phyloP scores from a whole-genome alignment of 805 yeast species.

The Komagataella pastoris region DNA sequence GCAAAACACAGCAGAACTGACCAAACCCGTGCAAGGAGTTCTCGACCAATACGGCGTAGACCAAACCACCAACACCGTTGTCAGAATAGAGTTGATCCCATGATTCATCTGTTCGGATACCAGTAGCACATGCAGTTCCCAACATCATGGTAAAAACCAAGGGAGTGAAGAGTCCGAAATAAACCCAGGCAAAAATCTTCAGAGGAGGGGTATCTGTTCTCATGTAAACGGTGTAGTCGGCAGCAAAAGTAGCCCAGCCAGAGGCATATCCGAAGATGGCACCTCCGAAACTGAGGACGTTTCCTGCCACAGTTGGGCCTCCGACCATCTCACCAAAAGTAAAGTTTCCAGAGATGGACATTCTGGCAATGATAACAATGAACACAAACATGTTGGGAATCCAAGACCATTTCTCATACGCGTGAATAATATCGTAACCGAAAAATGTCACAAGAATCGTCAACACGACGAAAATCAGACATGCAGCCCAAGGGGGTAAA shows the following conservation, averaged over 20 bases:
- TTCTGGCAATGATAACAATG: conserved; percentile 66
- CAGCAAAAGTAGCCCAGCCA: conserved; percentile 90
- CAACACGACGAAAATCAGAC: conserved; percentile 52
- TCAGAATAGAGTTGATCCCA: conserved; percentile 38
- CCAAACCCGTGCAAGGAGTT: conserved; percentile 83
- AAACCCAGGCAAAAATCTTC: conserved; percentile 52
- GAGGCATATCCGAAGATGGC: conserved; percentile 79
- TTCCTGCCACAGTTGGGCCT: conserved; percentile 64
- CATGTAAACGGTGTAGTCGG: conserved; percentile 87
- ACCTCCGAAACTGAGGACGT: conserved; percentile 72
- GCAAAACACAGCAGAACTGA: conserved; percentile 72
- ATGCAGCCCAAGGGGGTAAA: conserved; percentile 87
- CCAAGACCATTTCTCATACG: conserved; percentile 81
- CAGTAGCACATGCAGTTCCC: conserved; percentile 81
- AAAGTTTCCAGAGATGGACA: conserved; percentile 56
- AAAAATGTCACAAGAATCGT: conserved; percentile 69
- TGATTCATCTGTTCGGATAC: conserved; percentile 29
- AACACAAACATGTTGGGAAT: conserved; percentile 66
- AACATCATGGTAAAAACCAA: conserved; percentile 59
- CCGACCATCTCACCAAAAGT: conserved; percentile 34
- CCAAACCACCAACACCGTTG: conserved; percentile 68
- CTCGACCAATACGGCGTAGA: conserved; percentile 64
- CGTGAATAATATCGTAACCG: conserved; percentile 74
- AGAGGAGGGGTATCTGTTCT: conserved; percentile 44
- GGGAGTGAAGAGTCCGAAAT: conserved; percentile 54